phyloP scores from a whole-genome alignment of 257 asterid species.

The Capsicum pubescens region DNA sequence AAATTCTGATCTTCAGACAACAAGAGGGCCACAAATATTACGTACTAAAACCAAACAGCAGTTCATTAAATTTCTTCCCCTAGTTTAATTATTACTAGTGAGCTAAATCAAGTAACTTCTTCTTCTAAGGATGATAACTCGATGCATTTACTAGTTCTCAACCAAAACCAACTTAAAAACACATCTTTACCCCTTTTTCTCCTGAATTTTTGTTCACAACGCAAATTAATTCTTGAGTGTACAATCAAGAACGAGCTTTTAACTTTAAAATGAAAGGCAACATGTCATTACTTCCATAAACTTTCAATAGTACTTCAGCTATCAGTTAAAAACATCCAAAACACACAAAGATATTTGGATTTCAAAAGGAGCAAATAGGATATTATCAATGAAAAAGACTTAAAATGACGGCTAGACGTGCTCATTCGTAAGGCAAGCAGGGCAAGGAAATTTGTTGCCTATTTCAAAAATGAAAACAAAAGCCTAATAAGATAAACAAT shows the following conservation, averaged over 20 bases:
- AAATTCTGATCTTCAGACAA: background rate
- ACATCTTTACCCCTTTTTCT: background rate
- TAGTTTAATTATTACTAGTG: background rate
- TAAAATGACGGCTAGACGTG: background rate
- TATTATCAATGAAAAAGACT: slow-evolving; percentile 9
- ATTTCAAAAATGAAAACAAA: slow-evolving; percentile 17
- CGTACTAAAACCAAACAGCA: slow-evolving; percentile 10
- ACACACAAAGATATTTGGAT: background rate
- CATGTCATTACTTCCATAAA: background rate
- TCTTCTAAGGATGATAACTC: slow-evolving; percentile 7
- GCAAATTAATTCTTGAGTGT: background rate
- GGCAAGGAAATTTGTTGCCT: background rate
- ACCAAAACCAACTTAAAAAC: slow-evolving; percentile 8
- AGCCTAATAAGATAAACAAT: slow-evolving; percentile 17
- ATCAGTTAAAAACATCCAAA: background rate
- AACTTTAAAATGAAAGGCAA: background rate
- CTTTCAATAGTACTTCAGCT: background rate
- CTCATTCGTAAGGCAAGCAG: slow-evolving; percentile 19
- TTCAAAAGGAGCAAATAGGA: slow-evolving; percentile 15
- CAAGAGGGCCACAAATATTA: background rate
- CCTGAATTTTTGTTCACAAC: background rate
- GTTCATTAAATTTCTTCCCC: background rate
- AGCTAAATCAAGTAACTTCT: slow-evolving; percentile 23
- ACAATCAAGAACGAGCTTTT: slow-evolving; percentile 8
- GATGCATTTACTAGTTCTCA: background rate